These are phyloP conservation scores for Globisporangium recalcitrans DNA, from an alignment of 352 stramenopile species.

Conservation along the genomic window DNA sequence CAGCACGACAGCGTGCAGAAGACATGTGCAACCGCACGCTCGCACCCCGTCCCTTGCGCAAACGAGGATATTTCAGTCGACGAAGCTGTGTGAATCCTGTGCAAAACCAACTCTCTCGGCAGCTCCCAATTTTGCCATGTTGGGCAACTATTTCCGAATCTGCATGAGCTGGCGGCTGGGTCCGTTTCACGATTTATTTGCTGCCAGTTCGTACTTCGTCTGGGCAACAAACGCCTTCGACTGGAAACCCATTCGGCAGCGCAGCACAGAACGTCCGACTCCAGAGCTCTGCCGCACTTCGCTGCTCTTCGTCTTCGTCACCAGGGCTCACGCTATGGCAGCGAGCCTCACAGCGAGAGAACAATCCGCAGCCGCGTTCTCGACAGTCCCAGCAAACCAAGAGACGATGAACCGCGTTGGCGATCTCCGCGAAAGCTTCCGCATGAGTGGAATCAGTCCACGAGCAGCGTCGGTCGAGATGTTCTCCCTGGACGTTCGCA, in stretches of 20 bases:
- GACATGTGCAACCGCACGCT: too few species aligned
- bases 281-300: neutral
- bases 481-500: constrained; percentile 18
- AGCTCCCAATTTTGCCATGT: too few species aligned
- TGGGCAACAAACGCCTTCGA: too few species aligned
- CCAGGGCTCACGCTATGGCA: neutral
- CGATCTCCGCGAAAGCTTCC: constrained; percentile 13
- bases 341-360: neutral
- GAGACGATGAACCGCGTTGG: constrained; percentile 8
- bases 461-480: constrained; percentile 1
- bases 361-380: neutral
- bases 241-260: neutral
- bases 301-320: neutral
- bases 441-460: neutral
- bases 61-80: too few species aligned
- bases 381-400: neutral
- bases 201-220: neutral
- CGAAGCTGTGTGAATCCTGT: too few species aligned
- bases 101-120: too few species aligned
- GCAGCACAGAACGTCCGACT: neutral
- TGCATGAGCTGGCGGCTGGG: too few species aligned
- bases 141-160: too few species aligned
- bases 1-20: too few species aligned
- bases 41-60: too few species aligned
- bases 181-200: constrained; percentile 6